Conservation (phyloP, 805 yeast genomes). For the Ogataea thermomethanolica region DNA sequence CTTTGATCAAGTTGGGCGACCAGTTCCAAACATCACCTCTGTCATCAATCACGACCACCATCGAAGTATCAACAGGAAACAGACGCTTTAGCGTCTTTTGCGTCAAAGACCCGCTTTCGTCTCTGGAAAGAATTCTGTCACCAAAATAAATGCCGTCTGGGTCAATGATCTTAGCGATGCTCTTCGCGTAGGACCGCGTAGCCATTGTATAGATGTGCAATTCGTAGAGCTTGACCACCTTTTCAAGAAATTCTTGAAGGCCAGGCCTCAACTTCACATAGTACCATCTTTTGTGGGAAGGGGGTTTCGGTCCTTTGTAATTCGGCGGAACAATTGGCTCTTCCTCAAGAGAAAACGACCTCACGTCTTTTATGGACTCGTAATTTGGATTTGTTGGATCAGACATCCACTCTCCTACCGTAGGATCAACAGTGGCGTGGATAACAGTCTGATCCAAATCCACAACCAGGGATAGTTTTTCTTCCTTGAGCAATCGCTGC, state of each 20-base stretch:
- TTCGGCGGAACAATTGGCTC: constrained; percentile 56
- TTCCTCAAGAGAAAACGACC: constrained; percentile 73
- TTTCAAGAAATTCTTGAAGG: constrained; percentile 63
- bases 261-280: constrained; percentile 94
- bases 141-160: constrained; percentile 86
- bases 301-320: constrained; percentile 58
- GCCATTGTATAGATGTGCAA: constrained; percentile 98
- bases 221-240: constrained; percentile 67
- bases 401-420: constrained; percentile 92
- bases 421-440: constrained; percentile 97
- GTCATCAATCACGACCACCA: constrained; percentile 96
- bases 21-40: constrained; percentile 99
- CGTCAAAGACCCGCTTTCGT: constrained; percentile 89
- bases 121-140: constrained; percentile 86
- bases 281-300: constrained; percentile 72
- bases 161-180: constrained; percentile 86
- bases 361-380: constrained; percentile 78
- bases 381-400: constrained; percentile 85
- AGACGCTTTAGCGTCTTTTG: constrained; percentile 84
- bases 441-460: constrained; percentile 97
- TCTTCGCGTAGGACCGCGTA: constrained; percentile 86
- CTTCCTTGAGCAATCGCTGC: constrained; percentile 52
- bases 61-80: constrained; percentile 92
- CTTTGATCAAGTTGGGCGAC: constrained; percentile 88
- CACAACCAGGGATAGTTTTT: constrained; percentile 83